Evolutionary conservation across 495 filamentous ascomycete genomes (phyloP).

Genomic region (Aspergillus cavernicola): DNA sequence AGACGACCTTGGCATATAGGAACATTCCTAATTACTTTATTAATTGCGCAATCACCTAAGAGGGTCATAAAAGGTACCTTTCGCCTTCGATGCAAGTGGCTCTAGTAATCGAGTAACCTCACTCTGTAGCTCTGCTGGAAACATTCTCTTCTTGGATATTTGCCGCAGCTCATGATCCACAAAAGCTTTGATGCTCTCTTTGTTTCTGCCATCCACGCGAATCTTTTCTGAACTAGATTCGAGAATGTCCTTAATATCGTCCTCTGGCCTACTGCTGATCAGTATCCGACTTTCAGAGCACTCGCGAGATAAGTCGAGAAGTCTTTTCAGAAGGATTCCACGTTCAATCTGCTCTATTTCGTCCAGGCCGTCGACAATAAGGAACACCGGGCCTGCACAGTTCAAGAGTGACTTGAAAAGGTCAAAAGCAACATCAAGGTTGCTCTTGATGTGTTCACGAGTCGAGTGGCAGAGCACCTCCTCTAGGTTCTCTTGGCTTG

Average conservation of each 20-base stretch:
- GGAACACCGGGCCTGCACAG: not conserved
- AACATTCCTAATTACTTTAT: not conserved
- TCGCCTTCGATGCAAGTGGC: not conserved
- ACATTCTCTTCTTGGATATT: not conserved
- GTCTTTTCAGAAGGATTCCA: not conserved
- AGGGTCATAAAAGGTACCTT: not conserved
- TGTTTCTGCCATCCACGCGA: not conserved
- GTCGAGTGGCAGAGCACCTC: not conserved
- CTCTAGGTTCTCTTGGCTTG: not conserved
- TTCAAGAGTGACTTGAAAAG: not conserved
- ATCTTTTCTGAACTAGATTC: not conserved
- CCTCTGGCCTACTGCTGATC: not conserved
- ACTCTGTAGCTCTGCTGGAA: not conserved
- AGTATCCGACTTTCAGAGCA: not conserved
- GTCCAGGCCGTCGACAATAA: not conserved
- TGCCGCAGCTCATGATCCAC: not conserved
- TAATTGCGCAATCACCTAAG: not conserved
- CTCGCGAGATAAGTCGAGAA: not conserved
- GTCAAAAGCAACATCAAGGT: not conserved
- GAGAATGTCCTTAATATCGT: not conserved
- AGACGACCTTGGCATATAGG: not conserved
- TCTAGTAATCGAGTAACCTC: not conserved
- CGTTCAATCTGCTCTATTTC: not conserved
- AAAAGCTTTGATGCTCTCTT: not conserved
- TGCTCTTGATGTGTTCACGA: not conserved